phyloP scores from a whole-genome alignment of 1,139 yeast species.

The Ogataea hybrid region DNA sequence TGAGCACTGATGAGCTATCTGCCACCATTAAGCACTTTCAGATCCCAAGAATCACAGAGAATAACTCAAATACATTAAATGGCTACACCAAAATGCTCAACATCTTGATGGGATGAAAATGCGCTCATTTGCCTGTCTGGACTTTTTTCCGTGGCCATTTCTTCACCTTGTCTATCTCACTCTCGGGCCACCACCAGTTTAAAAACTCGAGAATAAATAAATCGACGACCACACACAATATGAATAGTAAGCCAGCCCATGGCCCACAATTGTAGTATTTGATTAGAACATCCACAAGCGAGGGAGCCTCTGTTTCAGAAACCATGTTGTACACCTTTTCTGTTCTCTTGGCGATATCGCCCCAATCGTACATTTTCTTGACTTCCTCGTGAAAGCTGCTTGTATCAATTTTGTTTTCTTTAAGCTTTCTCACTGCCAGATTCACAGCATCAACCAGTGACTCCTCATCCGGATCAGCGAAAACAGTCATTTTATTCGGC shows the following conservation, averaged over 20 bases:
- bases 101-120: constrained; percentile 1
- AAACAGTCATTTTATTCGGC: constrained; percentile 91
- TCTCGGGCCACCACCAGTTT: constrained; percentile 69
- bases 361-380: constrained; percentile 88
- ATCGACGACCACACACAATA: constrained; percentile 77
- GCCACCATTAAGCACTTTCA: background rate
- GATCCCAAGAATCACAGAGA: constrained; percentile 1
- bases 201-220: constrained; percentile 59
- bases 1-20: background rate
- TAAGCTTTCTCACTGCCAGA: constrained; percentile 59
- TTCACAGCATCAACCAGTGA: constrained; percentile 70
- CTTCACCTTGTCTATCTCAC: constrained; percentile 63
- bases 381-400: constrained; percentile 76
- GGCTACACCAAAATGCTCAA: constrained; percentile 1
- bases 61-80: constrained; percentile 3
- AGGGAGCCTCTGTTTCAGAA: constrained; percentile 33
- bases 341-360: constrained; percentile 81
- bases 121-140: constrained; percentile 1
- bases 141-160: constrained; percentile 63
- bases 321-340: constrained; percentile 70
- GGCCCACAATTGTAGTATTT: constrained; percentile 73
- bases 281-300: constrained; percentile 49
- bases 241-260: constrained; percentile 83
- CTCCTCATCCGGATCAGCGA: constrained; percentile 84
- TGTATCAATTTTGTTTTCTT: constrained; percentile 63